These are phyloP conservation scores for Zanthoxylum bungeanum DNA, from an alignment of 345 rosid genomes.

Conservation along the genomic window DNA sequence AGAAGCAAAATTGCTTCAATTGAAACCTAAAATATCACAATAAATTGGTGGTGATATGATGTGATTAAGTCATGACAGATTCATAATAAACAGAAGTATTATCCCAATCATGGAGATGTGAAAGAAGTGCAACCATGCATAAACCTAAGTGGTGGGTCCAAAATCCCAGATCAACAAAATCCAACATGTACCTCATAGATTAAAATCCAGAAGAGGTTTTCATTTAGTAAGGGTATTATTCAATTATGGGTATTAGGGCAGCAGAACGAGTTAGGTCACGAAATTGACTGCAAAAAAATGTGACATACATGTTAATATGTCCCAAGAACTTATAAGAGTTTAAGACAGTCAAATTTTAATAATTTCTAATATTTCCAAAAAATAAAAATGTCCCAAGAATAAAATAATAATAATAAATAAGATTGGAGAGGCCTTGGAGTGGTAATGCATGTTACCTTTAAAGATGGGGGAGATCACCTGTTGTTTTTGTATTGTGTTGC, in stretches of 20 bases:
- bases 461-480: constrained; percentile 29
- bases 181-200: constrained; percentile 6
- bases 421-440: constrained; percentile 10
- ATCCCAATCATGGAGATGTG: constrained; percentile 2
- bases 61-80: not conserved
- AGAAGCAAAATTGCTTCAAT: not conserved
- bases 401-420: not conserved
- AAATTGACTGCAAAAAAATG: constrained; percentile 15
- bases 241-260: constrained; percentile 6
- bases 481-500: constrained; percentile 13
- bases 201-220: not conserved
- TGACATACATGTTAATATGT: constrained; percentile 8
- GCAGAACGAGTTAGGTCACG: constrained; percentile 9
- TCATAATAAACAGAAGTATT: not conserved
- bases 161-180: constrained; percentile 6
- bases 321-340: no score
- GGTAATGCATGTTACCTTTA: constrained; percentile 31
- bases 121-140: not conserved
- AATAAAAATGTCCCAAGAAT: not conserved
- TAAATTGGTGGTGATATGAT: not conserved
- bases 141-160: constrained; percentile 20
- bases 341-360: not conserved
- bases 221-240: not conserved
- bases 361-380: no score
- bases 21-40: not conserved